Percentiles rank a stretch among this genome's conserved stretches.
Conservation (phyloP, 2,329 filamentous ascomycete genomes). For the Lecanoromycetidae sp. region DNA sequence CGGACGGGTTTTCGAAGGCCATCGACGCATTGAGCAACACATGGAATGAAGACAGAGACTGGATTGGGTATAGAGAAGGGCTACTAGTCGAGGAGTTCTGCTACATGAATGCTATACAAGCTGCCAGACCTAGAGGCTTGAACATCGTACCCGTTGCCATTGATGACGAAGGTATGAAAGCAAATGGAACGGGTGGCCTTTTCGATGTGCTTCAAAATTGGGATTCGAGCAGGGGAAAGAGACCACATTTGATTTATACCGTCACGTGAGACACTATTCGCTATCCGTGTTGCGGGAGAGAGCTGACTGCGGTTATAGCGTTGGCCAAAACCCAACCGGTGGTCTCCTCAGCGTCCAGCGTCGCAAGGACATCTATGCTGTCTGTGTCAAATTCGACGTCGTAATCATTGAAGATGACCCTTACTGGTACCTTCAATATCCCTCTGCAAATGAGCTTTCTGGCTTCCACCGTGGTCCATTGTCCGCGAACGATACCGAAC, state of each 20-base stretch:
- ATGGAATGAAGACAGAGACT: constrained; percentile 59
- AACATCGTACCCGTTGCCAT: constrained; percentile 63
- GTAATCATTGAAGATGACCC: constrained; percentile 91
- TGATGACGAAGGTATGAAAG: constrained; percentile 69
- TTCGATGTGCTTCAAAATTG: constrained; percentile 70
- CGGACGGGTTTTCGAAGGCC: constrained; percentile 72
- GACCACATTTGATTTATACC: constrained; percentile 78
- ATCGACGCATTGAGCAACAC: constrained; percentile 63
- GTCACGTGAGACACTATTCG: constrained; percentile 55
- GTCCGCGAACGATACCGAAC: constrained; percentile 27
- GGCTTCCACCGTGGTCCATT: constrained; percentile 24
- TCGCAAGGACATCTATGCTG: constrained; percentile 62
- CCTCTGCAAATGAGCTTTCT: constrained; percentile 47
- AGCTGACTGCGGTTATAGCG: constrained; percentile 33
- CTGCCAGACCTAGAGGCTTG: constrained; percentile 54
- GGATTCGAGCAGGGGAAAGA: constrained; percentile 60
- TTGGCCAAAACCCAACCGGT: constrained; percentile 81
- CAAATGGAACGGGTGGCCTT: constrained; percentile 59
- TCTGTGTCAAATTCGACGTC: constrained; percentile 75
- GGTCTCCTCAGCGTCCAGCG: constrained; percentile 61
- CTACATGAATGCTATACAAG: constrained; percentile 65
- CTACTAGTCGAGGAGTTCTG: constrained; percentile 69
- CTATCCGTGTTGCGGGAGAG: not conserved
- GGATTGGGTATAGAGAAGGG: constrained; percentile 57
- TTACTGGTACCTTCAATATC: constrained; percentile 90